Base-by-base conservation (phyloP, 2,329 filamentous ascomycete genomes). In the Coniochaeta ligniaria region DNA sequence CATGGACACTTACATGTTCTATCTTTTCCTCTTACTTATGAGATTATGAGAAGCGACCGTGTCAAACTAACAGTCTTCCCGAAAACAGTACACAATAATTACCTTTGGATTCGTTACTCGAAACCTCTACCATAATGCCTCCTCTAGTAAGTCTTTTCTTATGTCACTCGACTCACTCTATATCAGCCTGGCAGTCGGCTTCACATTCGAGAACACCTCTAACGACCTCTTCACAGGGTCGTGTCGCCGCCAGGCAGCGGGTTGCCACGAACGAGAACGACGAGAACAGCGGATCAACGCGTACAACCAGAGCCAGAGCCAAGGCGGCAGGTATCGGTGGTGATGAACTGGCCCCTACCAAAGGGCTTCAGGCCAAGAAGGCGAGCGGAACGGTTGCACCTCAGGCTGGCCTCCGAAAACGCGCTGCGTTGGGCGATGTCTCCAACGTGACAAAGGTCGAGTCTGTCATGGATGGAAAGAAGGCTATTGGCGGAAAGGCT, bases 401-500 rank as follows among this genome's bases (percentile, higher is more conserved):
- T 69, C 75, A 80, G 56, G 80, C 80, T 63, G 71, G 69, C 56
- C 74, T 75, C 61, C 84, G 89, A 71, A 95, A 90, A 79, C 91
- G 95, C 71, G 85, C 89, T 68, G 93, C 91, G 57, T 83, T 99
- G 41, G 92, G 91, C 61, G 95, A 99, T 79, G 90, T 97, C 68
- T 98, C 92, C 84, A 99, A 99, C 78, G 89, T 96, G 65, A 86
- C 86, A 69, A 98, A 97, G 75, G 83, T 83, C 56, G 90, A 91
- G 59, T 2, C 47, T 26, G 80, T 76, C 6, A 78, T 81, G 64
- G 89, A 91, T 60, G 85, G 82, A 66, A 96, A 96, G 82, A 96
- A 96, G 81, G 77, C 80, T 54, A 77, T 80, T 55, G 73, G 79
- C 45, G 80, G 79, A 71, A 89, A 92, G 77, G 77, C 77, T 61